Percentiles rank a stretch among this genome's conserved stretches.
These are phyloP conservation scores for Paracamarosporium sp. DNA, from an alignment of 2,329 filamentous ascomycete genomes.

Conservation along the genomic window DNA sequence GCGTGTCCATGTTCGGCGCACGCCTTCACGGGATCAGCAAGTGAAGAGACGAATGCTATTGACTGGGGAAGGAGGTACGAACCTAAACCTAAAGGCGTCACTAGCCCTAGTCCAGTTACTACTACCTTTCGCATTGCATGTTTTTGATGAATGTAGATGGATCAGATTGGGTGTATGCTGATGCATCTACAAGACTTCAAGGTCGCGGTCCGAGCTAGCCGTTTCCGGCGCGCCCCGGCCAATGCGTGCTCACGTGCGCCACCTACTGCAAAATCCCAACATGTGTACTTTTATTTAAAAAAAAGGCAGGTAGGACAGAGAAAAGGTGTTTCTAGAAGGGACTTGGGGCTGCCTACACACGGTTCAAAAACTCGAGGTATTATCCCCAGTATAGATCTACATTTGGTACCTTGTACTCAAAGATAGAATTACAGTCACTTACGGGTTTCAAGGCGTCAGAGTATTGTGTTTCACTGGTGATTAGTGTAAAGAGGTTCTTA, in stretches of 20 bases:
- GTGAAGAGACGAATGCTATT: slow-evolving; percentile 5
- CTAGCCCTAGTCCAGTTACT: slow-evolving; percentile 57
- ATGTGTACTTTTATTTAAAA: too few relatives aligned
- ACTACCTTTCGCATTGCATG: slow-evolving; percentile 59
- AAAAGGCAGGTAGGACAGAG: too few relatives aligned
- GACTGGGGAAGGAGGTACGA: slow-evolving; percentile 26
- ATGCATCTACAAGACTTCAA: not conserved
- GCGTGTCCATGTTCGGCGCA: slow-evolving; percentile 78
- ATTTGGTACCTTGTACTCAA: too few relatives aligned
- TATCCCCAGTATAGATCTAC: too few relatives aligned
- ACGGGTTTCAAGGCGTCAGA: too few relatives aligned
- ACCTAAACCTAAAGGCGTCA: slow-evolving; percentile 78
- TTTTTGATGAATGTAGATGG: slow-evolving; percentile 31
- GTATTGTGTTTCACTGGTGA: too few relatives aligned
- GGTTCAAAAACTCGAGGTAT: too few relatives aligned
- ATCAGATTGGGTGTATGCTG: not conserved
- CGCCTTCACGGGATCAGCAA: slow-evolving; percentile 53
- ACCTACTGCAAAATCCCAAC: too few relatives aligned
- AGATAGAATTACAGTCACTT: too few relatives aligned
- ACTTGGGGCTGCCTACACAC: too few relatives aligned
- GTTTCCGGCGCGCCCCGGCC: slow-evolving; percentile 10
- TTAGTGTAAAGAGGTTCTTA: too few relatives aligned
- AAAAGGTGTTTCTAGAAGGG: too few relatives aligned
- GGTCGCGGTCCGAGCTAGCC: slow-evolving; percentile 14
- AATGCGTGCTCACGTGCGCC: not conserved